Base-by-base conservation (phyloP, 768 basidiomycete genomes). In the Suillus variegatus region DNA sequence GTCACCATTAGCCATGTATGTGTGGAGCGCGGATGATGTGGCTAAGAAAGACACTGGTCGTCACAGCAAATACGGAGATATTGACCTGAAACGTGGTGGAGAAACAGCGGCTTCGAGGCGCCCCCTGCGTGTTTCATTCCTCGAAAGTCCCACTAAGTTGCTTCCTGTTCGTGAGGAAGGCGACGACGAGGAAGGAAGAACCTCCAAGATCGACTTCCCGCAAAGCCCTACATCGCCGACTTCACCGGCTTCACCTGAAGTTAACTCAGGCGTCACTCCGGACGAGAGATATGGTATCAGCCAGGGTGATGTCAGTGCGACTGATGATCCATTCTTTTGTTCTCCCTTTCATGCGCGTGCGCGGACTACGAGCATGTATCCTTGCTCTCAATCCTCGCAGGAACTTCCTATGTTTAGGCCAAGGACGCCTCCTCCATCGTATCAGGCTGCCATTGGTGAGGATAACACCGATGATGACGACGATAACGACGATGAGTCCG, bases 1-100 rank as follows among this genome's bases (percentile, higher is more conserved):
- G 64, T 89, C 87, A 18, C 84, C 83, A 1, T 80, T 90, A 28
- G 80, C 80, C 6, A 71, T 70, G 62, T 72, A 72, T 60, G 72
- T 71, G 36, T 82, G 83, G 79, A 73, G 76, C 36, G 73, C 75
- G 2, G 78, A 80, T n/a, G 81, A 81, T n/a, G 74, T 69, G 44
- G 78, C 74, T 32, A 71, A 69, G 49, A 65, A 65, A 36, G 65
- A 63, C 16, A 62, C 61, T 2, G 18, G 25, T 43, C 25, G 58
- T 6, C 28, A 20, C 7, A 58, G 65, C 58, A 71, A 67, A 62
- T 64, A 71, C 61, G 70, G 70, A 63, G 65, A 62, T 25, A 66
- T 76, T 25, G 70, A 40, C 2, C 52, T 66, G 36, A 62, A 61
- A 28, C 72, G 36, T 56, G 56, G 18, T 52, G 65, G 43, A 57